Percentiles rank a stretch among this genome's conserved stretches.
Evolutionary conservation across 2,329 filamentous ascomycete species (phyloP).

Genomic region (Nemania sp.): DNA sequence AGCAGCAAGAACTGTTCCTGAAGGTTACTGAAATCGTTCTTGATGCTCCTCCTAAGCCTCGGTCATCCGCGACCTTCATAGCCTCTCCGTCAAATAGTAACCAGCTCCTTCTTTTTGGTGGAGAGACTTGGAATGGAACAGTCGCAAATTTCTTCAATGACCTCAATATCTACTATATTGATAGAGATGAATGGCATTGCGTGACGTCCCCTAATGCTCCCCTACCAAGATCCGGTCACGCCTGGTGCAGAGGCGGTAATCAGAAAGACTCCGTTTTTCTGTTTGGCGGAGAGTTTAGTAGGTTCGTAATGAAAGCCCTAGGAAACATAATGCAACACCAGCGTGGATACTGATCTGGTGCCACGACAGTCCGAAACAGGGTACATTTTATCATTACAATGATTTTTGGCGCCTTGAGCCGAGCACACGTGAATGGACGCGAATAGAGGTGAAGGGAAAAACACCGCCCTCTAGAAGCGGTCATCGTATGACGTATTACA

Average conservation of each 20-base stretch:
- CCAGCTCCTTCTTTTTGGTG: constrained; percentile 88
- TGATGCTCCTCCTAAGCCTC: constrained; percentile 72
- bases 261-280: constrained; percentile 79
- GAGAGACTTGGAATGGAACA: constrained; percentile 93
- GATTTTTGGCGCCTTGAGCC: constrained; percentile 96
- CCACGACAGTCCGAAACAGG: constrained; percentile 44
- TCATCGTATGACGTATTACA: constrained; percentile 95
- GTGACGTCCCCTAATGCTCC: constrained; percentile 91
- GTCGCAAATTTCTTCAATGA: constrained; percentile 74
- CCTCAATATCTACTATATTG: constrained; percentile 72
- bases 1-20: constrained; percentile 89
- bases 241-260: constrained; percentile 90
- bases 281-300: constrained; percentile 95
- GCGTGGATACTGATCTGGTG: constrained; percentile 13
- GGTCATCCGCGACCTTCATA: constrained; percentile 79
- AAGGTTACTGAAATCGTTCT: constrained; percentile 84
- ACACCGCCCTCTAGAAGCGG: constrained; percentile 84
- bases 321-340: not conserved
- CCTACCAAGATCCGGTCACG: constrained; percentile 87
- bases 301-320: constrained; percentile 39
- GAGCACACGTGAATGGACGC: constrained; percentile 82
- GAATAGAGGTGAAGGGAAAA: constrained; percentile 79
- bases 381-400: constrained; percentile 98
- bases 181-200: constrained; percentile 85
- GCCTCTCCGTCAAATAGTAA: constrained; percentile 85